phyloP scores from a whole-genome alignment of 1,139 yeast species.

The Blastobotrys capitulatus region DNA sequence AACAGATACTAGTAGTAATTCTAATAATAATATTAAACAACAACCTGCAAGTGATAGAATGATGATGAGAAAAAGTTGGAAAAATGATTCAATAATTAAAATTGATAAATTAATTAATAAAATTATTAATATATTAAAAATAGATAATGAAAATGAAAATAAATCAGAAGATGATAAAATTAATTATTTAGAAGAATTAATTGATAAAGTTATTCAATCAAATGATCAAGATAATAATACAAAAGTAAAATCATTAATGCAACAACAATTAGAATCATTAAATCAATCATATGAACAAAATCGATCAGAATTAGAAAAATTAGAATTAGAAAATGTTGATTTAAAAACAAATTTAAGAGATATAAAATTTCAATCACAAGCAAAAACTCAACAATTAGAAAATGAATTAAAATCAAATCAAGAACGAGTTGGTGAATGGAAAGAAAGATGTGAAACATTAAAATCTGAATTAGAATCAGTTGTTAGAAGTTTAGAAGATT shows the following conservation, averaged over 20 bases:
- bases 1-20: not conserved
- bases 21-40: not conserved
- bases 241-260: slow-evolving; percentile 18
- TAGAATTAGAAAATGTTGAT: slow-evolving; percentile 33
- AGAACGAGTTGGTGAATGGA: slow-evolving; percentile 28
- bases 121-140: not conserved
- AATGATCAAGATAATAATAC: not conserved
- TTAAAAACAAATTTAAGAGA: slow-evolving; percentile 34
- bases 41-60: not conserved
- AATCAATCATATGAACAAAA: slow-evolving; percentile 24
- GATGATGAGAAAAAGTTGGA: slow-evolving; percentile 1
- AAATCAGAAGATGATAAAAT: not conserved
- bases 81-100: not conserved
- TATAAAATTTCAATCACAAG: slow-evolving; percentile 26
- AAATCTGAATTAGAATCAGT: slow-evolving; percentile 31
- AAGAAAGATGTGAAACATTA: slow-evolving; percentile 29
- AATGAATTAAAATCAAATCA: slow-evolving; percentile 26
- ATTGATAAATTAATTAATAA: not conserved
- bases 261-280: slow-evolving; percentile 21
- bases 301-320: slow-evolving; percentile 28
- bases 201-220: not conserved
- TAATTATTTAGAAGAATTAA: not conserved
- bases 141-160: not conserved
- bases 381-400: slow-evolving; percentile 26
- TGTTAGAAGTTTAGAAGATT: slow-evolving; percentile 32